A percentile compares a stretch with the other conserved stretches of the same genome.
These are phyloP conservation scores for Nothophoma quercina DNA, from an alignment of 2,329 filamentous ascomycete species.

Conservation along the genomic window DNA sequence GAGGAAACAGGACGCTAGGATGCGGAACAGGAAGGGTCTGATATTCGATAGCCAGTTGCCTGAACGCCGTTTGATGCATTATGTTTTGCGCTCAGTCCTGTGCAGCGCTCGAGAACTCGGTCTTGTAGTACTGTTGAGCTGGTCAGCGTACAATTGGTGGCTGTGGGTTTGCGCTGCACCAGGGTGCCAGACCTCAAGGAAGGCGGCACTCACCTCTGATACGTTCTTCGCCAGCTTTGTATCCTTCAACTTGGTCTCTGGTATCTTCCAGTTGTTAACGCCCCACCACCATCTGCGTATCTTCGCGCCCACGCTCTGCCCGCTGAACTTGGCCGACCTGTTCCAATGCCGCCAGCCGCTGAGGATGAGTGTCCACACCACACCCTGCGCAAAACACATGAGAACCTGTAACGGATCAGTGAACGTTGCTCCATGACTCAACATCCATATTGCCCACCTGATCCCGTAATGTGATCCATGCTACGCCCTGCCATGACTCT, in stretches of 20 bases:
- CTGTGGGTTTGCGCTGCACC: background rate
- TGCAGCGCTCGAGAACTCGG: conserved; percentile 36
- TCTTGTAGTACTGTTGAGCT: conserved; percentile 34
- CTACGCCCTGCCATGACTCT: conserved; percentile 79
- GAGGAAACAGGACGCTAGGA: background rate
- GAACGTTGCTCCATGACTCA: no score
- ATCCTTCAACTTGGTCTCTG: conserved; percentile 34
- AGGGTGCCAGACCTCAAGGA: conserved; percentile 39
- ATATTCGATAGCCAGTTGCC: conserved; percentile 4
- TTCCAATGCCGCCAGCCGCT: conserved; percentile 94
- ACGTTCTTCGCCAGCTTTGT: conserved; percentile 44
- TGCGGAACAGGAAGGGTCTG: background rate
- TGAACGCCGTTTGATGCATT: conserved; percentile 25
- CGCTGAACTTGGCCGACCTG: conserved; percentile 75
- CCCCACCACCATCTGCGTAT: conserved; percentile 93
- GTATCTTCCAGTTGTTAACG: conserved; percentile 82
- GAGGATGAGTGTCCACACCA: conserved; percentile 85
- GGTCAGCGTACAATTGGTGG: conserved; percentile 21
- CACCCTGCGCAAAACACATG: conserved; percentile 85
- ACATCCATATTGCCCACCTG: conserved; percentile 66
- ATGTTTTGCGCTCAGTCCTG: conserved; percentile 21
- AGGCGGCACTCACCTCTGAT: conserved; percentile 47
- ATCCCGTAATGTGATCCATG: conserved; percentile 85
- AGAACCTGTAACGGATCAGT: conserved; percentile 67
- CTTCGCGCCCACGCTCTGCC: conserved; percentile 76